Evolutionary conservation across 805 yeast genomes (phyloP).

Genomic region (Candida saitoana): DNA sequence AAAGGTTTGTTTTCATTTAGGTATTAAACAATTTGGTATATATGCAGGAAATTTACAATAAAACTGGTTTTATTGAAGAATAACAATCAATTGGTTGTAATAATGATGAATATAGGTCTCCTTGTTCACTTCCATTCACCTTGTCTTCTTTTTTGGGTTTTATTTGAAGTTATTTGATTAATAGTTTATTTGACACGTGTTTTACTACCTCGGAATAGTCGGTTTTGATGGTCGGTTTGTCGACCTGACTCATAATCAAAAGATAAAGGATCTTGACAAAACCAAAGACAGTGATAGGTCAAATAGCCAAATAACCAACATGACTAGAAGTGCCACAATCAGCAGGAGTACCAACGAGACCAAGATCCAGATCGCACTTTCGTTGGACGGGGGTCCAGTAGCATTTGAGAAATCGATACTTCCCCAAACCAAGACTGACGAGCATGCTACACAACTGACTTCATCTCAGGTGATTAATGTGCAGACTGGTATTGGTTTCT

Average conservation of each 20-base stretch:
- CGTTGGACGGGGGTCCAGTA: slow-evolving; percentile 82
- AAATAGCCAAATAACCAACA: not conserved
- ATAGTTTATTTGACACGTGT: no score
- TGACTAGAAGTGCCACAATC: slow-evolving; percentile 41
- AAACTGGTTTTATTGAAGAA: no score
- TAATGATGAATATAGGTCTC: no score
- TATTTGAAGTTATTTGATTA: no score
- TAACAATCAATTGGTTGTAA: no score
- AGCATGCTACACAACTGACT: slow-evolving; percentile 68
- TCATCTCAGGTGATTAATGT: slow-evolving; percentile 70
- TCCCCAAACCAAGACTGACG: slow-evolving; percentile 25
- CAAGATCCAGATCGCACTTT: slow-evolving; percentile 78
- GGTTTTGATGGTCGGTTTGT: not conserved
- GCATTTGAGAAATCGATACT: slow-evolving; percentile 59
- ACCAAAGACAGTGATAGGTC: no score
- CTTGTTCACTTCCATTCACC: no score
- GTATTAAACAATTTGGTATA: no score
- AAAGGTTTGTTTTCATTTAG: no score
- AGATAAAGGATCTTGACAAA: not conserved
- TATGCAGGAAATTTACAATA: no score
- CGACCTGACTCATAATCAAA: not conserved
- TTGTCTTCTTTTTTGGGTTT: no score
- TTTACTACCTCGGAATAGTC: not conserved
- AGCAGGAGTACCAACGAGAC: slow-evolving; percentile 87
- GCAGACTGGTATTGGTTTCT: slow-evolving; percentile 89